A percentile compares a stretch with the other conserved stretches of the same genome.
Evolutionary conservation across 441 rosid genomes (phyloP).

Genomic region (Hura crepitans): DNA sequence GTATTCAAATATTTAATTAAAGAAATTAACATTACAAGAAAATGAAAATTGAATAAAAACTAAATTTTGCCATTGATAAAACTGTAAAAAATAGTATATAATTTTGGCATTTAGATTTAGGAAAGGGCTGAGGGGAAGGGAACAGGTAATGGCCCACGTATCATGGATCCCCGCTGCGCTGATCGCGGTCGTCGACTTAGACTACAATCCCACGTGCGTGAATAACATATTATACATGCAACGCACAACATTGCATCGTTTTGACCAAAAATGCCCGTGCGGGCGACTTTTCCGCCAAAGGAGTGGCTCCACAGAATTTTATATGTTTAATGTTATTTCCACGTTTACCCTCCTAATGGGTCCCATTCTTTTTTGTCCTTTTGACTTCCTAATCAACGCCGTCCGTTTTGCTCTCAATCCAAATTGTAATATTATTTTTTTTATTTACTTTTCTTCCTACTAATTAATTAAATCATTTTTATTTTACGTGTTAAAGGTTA

Average conservation of each 20-base stretch:
- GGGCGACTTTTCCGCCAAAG: neutral
- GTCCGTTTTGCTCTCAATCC: neutral
- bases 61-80: too few relatives aligned
- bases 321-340: neutral
- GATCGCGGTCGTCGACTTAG: neutral
- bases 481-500: too few relatives aligned
- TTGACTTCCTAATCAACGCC: neutral
- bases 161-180: neutral
- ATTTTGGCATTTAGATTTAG: too few relatives aligned
- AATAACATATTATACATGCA: neutral
- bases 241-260: neutral
- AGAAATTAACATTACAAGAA: too few relatives aligned
- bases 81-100: too few relatives aligned
- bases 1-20: too few relatives aligned
- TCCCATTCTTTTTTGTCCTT: neutral
- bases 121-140: too few relatives aligned
- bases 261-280: neutral
- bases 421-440: neutral
- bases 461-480: neutral
- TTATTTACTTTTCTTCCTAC: neutral
- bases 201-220: slow-evolving; percentile 4
- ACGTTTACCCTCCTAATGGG: neutral
- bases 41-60: too few relatives aligned
- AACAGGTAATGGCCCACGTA: neutral
- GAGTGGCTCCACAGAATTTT: neutral